Base-by-base conservation (phyloP, 768 basidiomycete genomes). In the Lentinus tigrinus region DNA sequence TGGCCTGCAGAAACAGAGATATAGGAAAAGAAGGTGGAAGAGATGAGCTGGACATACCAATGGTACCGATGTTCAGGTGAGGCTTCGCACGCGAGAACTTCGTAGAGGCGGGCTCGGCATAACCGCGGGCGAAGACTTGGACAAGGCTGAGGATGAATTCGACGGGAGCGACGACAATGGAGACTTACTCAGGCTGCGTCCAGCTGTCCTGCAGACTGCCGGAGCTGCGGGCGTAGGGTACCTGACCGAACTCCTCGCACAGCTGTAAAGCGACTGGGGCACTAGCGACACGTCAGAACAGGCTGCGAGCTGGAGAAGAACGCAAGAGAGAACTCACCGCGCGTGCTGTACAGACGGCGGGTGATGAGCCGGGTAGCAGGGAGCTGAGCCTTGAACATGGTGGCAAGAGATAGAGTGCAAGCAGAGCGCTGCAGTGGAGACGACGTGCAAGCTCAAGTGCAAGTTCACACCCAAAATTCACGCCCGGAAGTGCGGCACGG, bases 1-100 rank as follows among this genome's bases (percentile, higher is more conserved):
- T 97, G 95, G 60, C 94, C 93, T 89, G 19, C 58, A 21, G 11
- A 38, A 16, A 34, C 21, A 13, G 14, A 23, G 13, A 26, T 19
- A 23, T 16, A 9, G 17, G 11, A 19, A 21, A 10, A 16, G 2
- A 37, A 3, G 26, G 13, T 14, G 23, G 3, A 31, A 14, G 19
- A 11, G 14, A 46, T 23, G 19, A n/a, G 24, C 31, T 42, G 17
- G 26, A 54, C 75, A 51, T 70, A 89, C 91, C 92, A 68, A 95
- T 95, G 50, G 93, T 95, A 63, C 93, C 93, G 68, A 96, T 91
- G 80, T 96, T 96, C 89, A 96, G 88, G 71, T 95, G 93, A 53
- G 92, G 90, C 72, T 94, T 94, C 17, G 76, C 75, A 39, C 92
- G 88, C 44, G 85, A 80, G 75, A 83, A 94, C 66, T 81, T 82